Conservation (phyloP, 208 protist genomes). For the Trypanosoma vivax region DNA sequence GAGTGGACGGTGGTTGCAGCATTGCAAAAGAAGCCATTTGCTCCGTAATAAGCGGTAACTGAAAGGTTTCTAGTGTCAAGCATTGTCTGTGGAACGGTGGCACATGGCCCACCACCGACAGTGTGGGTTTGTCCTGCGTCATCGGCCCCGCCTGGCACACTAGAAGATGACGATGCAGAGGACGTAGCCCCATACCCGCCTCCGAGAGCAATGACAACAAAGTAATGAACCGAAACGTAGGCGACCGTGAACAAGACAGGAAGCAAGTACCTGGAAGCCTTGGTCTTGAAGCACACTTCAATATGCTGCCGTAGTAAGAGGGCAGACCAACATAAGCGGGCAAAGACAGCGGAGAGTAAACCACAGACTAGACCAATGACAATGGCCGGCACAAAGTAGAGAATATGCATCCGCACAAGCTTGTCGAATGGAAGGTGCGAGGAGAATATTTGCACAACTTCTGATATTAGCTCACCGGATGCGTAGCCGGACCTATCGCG, state of each 20-base stretch:
- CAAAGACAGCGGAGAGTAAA: slow-evolving; percentile 26
- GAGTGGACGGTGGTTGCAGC: not conserved
- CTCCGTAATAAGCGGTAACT: slow-evolving; percentile 42
- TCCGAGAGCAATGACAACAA: slow-evolving; percentile 23
- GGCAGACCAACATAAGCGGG: slow-evolving; percentile 32
- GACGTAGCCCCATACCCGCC: slow-evolving; percentile 11
- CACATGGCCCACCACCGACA: slow-evolving; percentile 18
- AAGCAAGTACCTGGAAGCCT: slow-evolving; percentile 27
- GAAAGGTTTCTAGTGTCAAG: slow-evolving; percentile 29
- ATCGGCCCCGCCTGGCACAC: no score
- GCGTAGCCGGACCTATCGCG: slow-evolving; percentile 19
- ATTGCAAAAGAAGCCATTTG: slow-evolving; percentile 40
- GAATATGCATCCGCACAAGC: slow-evolving; percentile 36
- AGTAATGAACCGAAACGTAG: slow-evolving; percentile 37
- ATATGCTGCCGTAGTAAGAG: slow-evolving; percentile 31
- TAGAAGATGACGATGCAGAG: not conserved
- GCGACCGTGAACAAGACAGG: slow-evolving; percentile 35
- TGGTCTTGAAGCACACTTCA: slow-evolving; percentile 27
- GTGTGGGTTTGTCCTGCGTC: not conserved
- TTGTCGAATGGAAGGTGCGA: slow-evolving; percentile 33
- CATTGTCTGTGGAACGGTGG: slow-evolving; percentile 26
- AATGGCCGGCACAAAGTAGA: slow-evolving; percentile 34
- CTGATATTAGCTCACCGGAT: slow-evolving; percentile 24
- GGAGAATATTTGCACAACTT: slow-evolving; percentile 26
- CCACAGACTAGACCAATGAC: slow-evolving; percentile 33